Conservation (phyloP, 2,329 filamentous ascomycete species). For the Penicillium sp. region DNA sequence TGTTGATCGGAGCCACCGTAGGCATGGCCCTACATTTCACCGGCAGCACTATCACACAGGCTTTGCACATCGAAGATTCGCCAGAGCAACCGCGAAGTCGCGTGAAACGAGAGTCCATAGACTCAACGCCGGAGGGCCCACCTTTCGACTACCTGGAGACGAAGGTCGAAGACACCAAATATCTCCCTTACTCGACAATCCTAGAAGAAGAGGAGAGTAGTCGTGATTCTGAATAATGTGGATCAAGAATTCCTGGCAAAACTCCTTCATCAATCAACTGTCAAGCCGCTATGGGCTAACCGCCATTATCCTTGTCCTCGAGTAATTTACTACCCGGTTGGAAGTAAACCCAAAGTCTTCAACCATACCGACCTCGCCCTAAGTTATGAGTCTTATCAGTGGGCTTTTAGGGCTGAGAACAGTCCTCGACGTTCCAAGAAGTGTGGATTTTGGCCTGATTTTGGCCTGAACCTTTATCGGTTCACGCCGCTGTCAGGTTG, state of each 20-base stretch:
- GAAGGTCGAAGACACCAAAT: conserved; percentile 10
- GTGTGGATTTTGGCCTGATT: too few relatives aligned
- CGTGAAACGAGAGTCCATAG: conserved; percentile 5
- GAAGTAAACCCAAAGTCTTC: too few relatives aligned
- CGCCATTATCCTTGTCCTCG: too few relatives aligned
- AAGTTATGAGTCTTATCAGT: too few relatives aligned
- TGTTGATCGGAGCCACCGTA: conserved; percentile 64
- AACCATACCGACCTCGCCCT: too few relatives aligned
- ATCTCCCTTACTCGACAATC: conserved; percentile 28
- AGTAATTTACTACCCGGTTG: too few relatives aligned
- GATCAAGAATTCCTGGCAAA: not conserved
- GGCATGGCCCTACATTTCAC: conserved; percentile 62
- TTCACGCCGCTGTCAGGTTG: too few relatives aligned
- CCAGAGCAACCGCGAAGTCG: conserved; percentile 1
- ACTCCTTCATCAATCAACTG: not conserved
- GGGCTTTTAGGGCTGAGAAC: too few relatives aligned
- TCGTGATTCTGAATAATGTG: conserved; percentile 15
- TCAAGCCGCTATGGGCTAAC: too few relatives aligned
- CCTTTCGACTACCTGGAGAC: conserved; percentile 18
- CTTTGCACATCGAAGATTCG: conserved; percentile 37
- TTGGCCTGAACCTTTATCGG: too few relatives aligned
- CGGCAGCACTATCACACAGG: conserved; percentile 56
- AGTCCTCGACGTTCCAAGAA: too few relatives aligned
- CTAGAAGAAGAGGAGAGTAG: conserved; percentile 36
- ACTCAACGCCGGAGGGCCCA: conserved; percentile 1